Evolutionary conservation across 73 alveolate genomes (phyloP), one percentile per base, ranked within the genome.

Genomic region (Stentor coeruleus): DNA sequence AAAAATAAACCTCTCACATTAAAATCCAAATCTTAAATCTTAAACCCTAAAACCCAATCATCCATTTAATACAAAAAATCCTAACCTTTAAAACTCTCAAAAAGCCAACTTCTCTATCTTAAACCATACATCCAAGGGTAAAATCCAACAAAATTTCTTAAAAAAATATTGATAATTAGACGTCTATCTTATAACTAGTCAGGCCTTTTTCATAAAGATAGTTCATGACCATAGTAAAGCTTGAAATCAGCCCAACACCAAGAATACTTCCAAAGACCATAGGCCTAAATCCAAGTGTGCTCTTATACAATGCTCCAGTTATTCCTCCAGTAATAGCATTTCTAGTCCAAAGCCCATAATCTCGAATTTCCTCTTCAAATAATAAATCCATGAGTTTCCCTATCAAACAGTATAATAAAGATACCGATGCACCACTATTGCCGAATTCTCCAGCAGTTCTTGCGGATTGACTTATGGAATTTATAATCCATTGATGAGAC

Each of bases 321-420:
- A 75, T 11, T 20, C 59, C 58, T 38, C 83, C 83, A 39, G 38
- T 39, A 0, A 39, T 66, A 0, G 39, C 38, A 75, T 75, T 75
- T 3, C 83, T 31, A 36, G 83, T 33, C 30, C n/a, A 14, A 6
- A n/a, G 37, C 20, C 83, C 83, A 75, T 20, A 75, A 30, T 75
- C 83, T n/a, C 39, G 26, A 37, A 75, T 75, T 75, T 75, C 83
- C 38, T 75, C 83, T 75, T 75, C 83, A 39, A 75, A 75, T 20
- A 75, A 35, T 35, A 75, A 66, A 75, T 75, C 83, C 20, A 75
- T 39, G 15, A 38, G 6, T 75, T 75, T 75, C 35, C 83, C 66
- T 14, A 35, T n/a, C 30, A 75, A 38, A 39, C 83, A 75, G 39
- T 26, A 75, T 66, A 75, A 26, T 36, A 75, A 38, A n/a, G 80